Evolutionary conservation across 73 alveolate genomes (phyloP).

Genomic region (Blepharisma japonicum): DNA sequence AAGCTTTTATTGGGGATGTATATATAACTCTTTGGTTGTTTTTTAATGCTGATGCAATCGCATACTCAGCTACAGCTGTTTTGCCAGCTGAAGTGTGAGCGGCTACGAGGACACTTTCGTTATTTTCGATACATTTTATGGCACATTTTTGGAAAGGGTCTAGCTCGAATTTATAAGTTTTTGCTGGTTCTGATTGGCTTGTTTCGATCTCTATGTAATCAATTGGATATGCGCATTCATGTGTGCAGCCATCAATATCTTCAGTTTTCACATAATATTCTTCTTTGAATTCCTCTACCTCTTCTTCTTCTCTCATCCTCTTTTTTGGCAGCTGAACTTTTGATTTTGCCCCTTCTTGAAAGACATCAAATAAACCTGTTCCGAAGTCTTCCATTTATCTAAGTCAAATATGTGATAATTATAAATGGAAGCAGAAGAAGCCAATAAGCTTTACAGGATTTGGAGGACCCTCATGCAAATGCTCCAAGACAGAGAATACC

Average conservation of each 20-base stretch:
- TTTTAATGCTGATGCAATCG: conserved; percentile 97
- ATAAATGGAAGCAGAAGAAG: conserved; percentile 50
- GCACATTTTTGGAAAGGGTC: conserved; percentile 97
- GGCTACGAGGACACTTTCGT: conserved; percentile 98
- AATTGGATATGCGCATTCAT: conserved; percentile 32
- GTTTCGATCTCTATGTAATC: neutral
- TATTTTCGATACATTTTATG: conserved; percentile 85
- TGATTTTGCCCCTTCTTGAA: neutral
- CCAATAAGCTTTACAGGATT: conserved; percentile 60
- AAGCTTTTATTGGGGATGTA: conserved; percentile 99
- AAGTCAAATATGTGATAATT: neutral
- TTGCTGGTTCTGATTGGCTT: conserved; percentile 60
- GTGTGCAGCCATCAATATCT: conserved; percentile 35
- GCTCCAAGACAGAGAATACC: conserved; percentile 83
- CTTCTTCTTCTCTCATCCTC: neutral
- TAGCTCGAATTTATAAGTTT: conserved; percentile 77
- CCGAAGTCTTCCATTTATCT: conserved; percentile 8
- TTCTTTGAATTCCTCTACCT: conserved; percentile 31
- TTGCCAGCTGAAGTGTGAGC: conserved; percentile 99
- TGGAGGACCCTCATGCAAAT: conserved; percentile 73
- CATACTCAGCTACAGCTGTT: conserved; percentile 99
- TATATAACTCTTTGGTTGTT: conserved; percentile 96
- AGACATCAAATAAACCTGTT: neutral
- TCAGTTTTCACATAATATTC: conserved; percentile 32
- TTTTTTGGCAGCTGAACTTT: neutral